These are phyloP conservation scores for Hypholoma fasciculare DNA, from an alignment of 768 basidiomycete species.

Conservation along the genomic window DNA sequence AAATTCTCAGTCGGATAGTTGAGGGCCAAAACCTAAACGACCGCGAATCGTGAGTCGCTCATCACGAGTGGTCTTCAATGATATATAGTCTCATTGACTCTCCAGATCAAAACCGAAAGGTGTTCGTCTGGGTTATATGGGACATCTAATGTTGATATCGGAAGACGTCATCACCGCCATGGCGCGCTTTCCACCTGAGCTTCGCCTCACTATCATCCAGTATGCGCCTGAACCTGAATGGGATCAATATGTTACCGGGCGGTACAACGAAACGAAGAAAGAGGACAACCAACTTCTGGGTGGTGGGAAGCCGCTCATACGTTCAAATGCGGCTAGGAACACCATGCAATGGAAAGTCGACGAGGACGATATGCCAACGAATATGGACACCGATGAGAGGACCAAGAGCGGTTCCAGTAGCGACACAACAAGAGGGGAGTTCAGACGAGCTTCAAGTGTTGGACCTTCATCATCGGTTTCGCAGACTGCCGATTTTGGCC, in stretches of 20 bases:
- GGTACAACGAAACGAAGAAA: conserved; percentile 84
- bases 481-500: conserved; percentile 66
- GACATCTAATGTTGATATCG: conserved; percentile 91
- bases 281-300: conserved; percentile 80
- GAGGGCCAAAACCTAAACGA: conserved; percentile 85
- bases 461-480: conserved; percentile 43
- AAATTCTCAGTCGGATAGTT: conserved; percentile 81
- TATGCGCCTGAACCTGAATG: conserved; percentile 79
- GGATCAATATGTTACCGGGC: conserved; percentile 86
- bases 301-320: conserved; percentile 76
- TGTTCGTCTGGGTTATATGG: conserved; percentile 92
- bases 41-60: conserved; percentile 55
- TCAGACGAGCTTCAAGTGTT: conserved; percentile 46
- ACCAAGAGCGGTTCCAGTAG: conserved; percentile 12
- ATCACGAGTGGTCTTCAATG: not conserved
- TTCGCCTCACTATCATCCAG: conserved; percentile 61
- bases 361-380: conserved; percentile 38
- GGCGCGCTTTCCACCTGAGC: conserved; percentile 81
- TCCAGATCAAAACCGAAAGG: conserved; percentile 70
- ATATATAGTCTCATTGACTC: not conserved
- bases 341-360: conserved; percentile 67
- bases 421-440: conserved; percentile 47
- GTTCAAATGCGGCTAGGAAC: conserved; percentile 27
- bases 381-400: conserved; percentile 15
- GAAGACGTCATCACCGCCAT: conserved; percentile 93